Evolutionary conservation across 257 asterid genomes (phyloP), one percentile per base, ranked within the genome.

Genomic region (Schizonepeta tenuifolia): DNA sequence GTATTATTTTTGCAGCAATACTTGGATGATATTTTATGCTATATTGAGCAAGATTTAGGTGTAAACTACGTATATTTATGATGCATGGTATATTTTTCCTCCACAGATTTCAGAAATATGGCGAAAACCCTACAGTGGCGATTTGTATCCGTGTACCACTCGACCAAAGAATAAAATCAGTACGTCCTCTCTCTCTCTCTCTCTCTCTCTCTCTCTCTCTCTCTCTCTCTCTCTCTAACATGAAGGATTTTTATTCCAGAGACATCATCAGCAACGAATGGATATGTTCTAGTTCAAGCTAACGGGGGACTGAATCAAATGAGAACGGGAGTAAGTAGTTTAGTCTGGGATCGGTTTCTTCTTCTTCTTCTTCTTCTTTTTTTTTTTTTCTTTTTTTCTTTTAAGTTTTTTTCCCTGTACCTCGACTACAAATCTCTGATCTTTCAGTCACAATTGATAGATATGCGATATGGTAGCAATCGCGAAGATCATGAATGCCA

Each of bases 301-400:
- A 89, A 89, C n/a, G 96, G 96, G 5, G 96, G 96, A 63, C 43
- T 89, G 79, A 89, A 89, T 79, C 96, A 89, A 67, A 89, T 89
- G 96, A 85, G 96, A 80, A 83, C 83, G 3, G 93, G 93, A 75
- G 96, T 87, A 61, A 71, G 83, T 77, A 62, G 24, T 44, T n/a
- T 41, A n/a, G 7, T 7, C 18, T 18, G 2, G 2, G 0, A 24
- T 43, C 10, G 20, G n/a, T n/a, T n/a, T n/a, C n/a, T n/a, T n/a
- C n/a, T n/a, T n/a, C n/a, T n/a, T n/a, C n/a, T n/a, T n/a, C n/a
- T n/a, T n/a, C n/a, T n/a, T n/a, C n/a, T n/a, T n/a, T n/a, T n/a
- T n/a, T n/a, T n/a, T n/a, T n/a, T n/a, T n/a, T n/a, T n/a, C n/a
- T n/a, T n/a, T 18, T 14, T 26, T 62, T 4, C 38, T n/a, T 40